phyloP scores from a whole-genome alignment of 2,329 filamentous ascomycete species.

The Trichoderma polysporum region DNA sequence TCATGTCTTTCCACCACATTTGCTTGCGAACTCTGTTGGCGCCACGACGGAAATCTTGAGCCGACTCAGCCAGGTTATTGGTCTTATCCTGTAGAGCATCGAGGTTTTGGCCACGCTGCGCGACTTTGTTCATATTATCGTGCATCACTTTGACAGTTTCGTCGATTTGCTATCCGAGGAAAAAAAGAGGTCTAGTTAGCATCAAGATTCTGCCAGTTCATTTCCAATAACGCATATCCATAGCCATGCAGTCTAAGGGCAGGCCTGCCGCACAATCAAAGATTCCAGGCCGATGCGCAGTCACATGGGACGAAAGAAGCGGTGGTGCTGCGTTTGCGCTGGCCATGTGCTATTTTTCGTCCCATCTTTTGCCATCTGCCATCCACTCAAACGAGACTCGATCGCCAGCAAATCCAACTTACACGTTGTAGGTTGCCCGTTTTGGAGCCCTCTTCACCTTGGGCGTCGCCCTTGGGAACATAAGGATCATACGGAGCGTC shows the following conservation, averaged over 20 bases:
- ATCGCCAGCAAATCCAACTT: not conserved
- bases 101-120: slow-evolving; percentile 85
- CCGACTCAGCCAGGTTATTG: slow-evolving; percentile 87
- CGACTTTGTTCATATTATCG: slow-evolving; percentile 96
- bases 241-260: not conserved
- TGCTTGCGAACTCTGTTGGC: slow-evolving; percentile 95
- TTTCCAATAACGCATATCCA: not conserved
- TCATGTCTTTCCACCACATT: slow-evolving; percentile 99
- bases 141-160: slow-evolving; percentile 93
- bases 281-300: not conserved
- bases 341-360: not conserved
- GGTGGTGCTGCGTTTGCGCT: not conserved
- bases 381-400: not conserved
- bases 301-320: not conserved
- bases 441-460: not conserved
- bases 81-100: slow-evolving; percentile 92
- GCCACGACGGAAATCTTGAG: slow-evolving; percentile 92
- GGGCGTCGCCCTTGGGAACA: slow-evolving; percentile 70
- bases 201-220: not conserved
- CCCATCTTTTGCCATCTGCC: not conserved
- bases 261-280: not conserved
- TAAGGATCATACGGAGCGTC: slow-evolving; percentile 81
- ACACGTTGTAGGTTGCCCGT: slow-evolving; percentile 6
- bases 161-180: slow-evolving; percentile 78
- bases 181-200: not conserved